Conservation (phyloP, 805 yeast species). For the Metschnikowia cubensis region DNA sequence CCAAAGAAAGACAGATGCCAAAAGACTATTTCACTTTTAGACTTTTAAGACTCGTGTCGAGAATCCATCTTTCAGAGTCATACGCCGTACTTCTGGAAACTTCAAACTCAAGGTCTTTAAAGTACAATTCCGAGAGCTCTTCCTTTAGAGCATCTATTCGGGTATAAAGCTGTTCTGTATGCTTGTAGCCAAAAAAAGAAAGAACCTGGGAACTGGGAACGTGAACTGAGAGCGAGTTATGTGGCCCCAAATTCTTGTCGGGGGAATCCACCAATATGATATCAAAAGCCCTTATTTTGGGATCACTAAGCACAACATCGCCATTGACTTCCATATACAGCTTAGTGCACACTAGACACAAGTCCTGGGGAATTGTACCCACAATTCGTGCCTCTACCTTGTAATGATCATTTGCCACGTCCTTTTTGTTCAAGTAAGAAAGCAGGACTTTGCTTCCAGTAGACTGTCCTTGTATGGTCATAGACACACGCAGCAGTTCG, state of each 20-base stretch:
- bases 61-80: constrained; percentile 10
- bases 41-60: constrained; percentile 9
- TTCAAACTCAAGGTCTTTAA: constrained; percentile 7
- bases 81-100: constrained; percentile 5
- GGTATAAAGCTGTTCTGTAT: constrained; percentile 18
- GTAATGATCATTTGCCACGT: constrained; percentile 12
- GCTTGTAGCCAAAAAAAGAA: constrained; percentile 12
- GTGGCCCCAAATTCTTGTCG: neutral
- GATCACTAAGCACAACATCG: constrained; percentile 20
- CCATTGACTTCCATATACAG: constrained; percentile 14
- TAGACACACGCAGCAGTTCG: neutral
- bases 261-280: constrained; percentile 20
- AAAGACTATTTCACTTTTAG: constrained; percentile 2
- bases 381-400: constrained; percentile 19
- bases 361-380: constrained; percentile 25
- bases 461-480: neutral
- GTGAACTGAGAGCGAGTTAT: constrained; percentile 8
- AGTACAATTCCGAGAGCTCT: constrained; percentile 4
- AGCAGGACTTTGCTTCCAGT: constrained; percentile 3
- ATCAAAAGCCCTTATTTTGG: constrained; percentile 23
- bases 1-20: neutral
- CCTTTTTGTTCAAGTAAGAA: neutral
- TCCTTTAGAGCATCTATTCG: constrained; percentile 5
- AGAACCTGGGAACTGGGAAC: constrained; percentile 10
- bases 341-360: constrained; percentile 27